A percentile compares a stretch with the other conserved stretches of the same genome.
phyloP scores from a whole-genome alignment of 495 filamentous ascomycete species.

The Friedmanniomyces endolithicus region DNA sequence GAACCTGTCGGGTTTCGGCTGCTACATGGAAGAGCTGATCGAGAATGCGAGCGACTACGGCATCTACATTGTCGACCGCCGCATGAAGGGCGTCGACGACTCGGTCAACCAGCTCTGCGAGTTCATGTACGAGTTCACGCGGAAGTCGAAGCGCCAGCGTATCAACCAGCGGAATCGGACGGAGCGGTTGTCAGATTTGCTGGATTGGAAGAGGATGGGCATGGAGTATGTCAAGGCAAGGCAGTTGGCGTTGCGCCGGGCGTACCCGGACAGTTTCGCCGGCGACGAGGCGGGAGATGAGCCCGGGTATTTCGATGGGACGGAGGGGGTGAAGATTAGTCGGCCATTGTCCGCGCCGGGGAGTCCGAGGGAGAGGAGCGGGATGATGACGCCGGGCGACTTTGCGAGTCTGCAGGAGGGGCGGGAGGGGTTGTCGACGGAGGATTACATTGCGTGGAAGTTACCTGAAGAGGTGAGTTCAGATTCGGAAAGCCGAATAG shows the following conservation, averaged over 20 bases:
- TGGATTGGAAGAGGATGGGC: slow-evolving; percentile 99
- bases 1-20: slow-evolving; percentile 93
- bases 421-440: slow-evolving; percentile 81
- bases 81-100: slow-evolving; percentile 91
- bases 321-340: slow-evolving; percentile 74
- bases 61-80: slow-evolving; percentile 96
- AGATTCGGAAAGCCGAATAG: too few relatives aligned
- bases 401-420: slow-evolving; percentile 94
- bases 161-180: slow-evolving; percentile 99
- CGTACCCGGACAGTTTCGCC: slow-evolving; percentile 76
- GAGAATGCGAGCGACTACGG: slow-evolving; percentile 96
- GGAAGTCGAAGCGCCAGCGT: slow-evolving; percentile 84
- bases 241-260: slow-evolving; percentile 80
- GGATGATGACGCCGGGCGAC: slow-evolving; percentile 98
- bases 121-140: slow-evolving; percentile 91
- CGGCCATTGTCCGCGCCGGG: slow-evolving; percentile 88
- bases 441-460: slow-evolving; percentile 97
- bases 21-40: slow-evolving; percentile 98
- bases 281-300: slow-evolving; percentile 48
- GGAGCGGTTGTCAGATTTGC: slow-evolving; percentile 80
- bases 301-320: slow-evolving; percentile 71
- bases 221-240: slow-evolving; percentile 98
- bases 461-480: slow-evolving; percentile 52
- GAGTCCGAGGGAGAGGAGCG: slow-evolving; percentile 75
- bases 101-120: slow-evolving; percentile 87